These are phyloP conservation scores for Hypoxylon lenormandii DNA, from an alignment of 495 filamentous ascomycete species.

Conservation along the genomic window DNA sequence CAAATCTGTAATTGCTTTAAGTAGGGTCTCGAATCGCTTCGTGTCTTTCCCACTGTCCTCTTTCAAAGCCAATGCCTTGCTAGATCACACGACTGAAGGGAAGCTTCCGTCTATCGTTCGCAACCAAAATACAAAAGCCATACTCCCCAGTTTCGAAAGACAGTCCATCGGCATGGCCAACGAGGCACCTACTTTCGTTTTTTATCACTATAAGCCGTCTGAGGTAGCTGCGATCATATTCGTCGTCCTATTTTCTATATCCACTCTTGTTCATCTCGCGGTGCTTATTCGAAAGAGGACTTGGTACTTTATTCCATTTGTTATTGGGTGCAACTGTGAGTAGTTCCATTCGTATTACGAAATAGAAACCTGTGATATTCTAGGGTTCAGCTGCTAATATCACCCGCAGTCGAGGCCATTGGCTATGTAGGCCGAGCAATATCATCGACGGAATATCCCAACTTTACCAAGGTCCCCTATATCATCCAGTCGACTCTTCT, in stretches of 20 bases:
- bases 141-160: too few species aligned
- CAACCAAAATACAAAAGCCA: too few species aligned
- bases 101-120: not conserved
- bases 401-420: slow-evolving; percentile 63
- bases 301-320: slow-evolving; percentile 72
- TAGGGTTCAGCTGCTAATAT: too few species aligned
- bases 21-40: too few species aligned
- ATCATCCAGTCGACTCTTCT: slow-evolving; percentile 62
- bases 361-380: not conserved
- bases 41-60: too few species aligned
- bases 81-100: too few species aligned
- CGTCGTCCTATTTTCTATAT: slow-evolving; percentile 62
- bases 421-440: slow-evolving; percentile 69
- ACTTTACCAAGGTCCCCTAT: slow-evolving; percentile 57
- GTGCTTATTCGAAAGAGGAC: slow-evolving; percentile 62
- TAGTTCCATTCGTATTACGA: slow-evolving; percentile 7
- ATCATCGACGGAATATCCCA: slow-evolving; percentile 48
- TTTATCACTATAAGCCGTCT: slow-evolving; percentile 64
- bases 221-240: slow-evolving; percentile 64
- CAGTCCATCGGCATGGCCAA: slow-evolving; percentile 19
- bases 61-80: too few species aligned
- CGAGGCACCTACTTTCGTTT: slow-evolving; percentile 40
- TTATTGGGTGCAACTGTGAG: slow-evolving; percentile 69
- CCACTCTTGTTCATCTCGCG: slow-evolving; percentile 60
- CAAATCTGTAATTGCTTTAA: too few species aligned